phyloP scores from a whole-genome alignment of 495 filamentous ascomycete genomes.

The Choiromyces venosus region DNA sequence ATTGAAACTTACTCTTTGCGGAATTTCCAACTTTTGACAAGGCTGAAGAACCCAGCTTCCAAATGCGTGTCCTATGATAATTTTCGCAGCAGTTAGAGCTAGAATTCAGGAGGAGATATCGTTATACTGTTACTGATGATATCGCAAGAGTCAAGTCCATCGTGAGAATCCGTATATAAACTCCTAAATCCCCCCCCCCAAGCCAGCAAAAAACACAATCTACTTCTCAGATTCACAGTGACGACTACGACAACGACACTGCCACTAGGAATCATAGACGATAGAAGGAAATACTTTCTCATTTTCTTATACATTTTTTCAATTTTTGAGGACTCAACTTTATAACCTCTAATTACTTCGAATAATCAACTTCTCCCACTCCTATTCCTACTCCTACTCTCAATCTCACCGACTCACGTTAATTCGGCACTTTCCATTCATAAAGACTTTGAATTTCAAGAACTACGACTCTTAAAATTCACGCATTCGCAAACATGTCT shows the following conservation, averaged over 20 bases:
- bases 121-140: not conserved
- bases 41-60: not conserved
- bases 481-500: not conserved
- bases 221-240: not conserved
- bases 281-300: not conserved
- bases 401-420: not conserved
- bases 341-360: not conserved
- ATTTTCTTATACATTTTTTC: not conserved
- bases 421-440: not conserved
- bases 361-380: slow-evolving; percentile 1
- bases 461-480: slow-evolving; percentile 4
- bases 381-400: not conserved
- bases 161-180: not conserved
- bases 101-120: not conserved
- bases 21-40: not conserved
- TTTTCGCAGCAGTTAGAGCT: not conserved
- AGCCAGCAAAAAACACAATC: not conserved
- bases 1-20: not conserved
- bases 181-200: not conserved
- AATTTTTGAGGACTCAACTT: not conserved
- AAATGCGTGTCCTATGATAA: not conserved
- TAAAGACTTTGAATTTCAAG: not conserved
- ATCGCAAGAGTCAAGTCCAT: not conserved
- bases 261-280: not conserved
- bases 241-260: slow-evolving; percentile 1